Conservation (phyloP, 2,329 filamentous ascomycete genomes). For the Alternaria triticimaculans region DNA sequence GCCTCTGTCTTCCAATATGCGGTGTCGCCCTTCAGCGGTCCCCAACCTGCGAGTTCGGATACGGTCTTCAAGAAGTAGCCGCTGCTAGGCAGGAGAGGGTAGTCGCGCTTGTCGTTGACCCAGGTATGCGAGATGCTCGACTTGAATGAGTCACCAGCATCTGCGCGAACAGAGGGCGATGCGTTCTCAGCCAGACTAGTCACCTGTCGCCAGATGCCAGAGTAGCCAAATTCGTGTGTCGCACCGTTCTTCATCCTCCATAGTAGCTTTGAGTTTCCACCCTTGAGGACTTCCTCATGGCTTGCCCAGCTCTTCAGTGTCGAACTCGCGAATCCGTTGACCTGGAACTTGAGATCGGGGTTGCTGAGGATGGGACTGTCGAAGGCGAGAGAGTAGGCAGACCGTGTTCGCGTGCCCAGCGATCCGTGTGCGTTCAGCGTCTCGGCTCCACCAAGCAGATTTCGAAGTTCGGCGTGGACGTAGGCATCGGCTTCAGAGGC, state of each 20-base stretch:
- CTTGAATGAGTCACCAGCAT: constrained; percentile 91
- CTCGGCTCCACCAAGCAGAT: constrained; percentile 94
- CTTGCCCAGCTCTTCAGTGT: constrained; percentile 92
- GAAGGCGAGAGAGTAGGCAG: constrained; percentile 86
- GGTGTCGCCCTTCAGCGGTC: constrained; percentile 84
- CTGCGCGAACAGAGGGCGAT: constrained; percentile 79
- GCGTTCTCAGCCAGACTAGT: constrained; percentile 78
- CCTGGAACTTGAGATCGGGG: constrained; percentile 77
- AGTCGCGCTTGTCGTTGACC: constrained; percentile 80
- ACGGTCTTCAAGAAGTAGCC: constrained; percentile 82
- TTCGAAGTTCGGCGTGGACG: constrained; percentile 83
- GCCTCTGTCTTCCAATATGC: constrained; percentile 93
- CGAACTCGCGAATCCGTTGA: constrained; percentile 82
- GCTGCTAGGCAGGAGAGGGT: constrained; percentile 79
- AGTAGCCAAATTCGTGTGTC: constrained; percentile 80
- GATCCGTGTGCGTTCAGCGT: constrained; percentile 86
- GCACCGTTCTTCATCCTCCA: constrained; percentile 72
- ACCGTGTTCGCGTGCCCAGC: constrained; percentile 86
- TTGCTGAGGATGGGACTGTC: constrained; percentile 84
- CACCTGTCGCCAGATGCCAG: constrained; percentile 84
- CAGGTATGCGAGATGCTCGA: constrained; percentile 84
- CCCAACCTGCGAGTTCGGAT: constrained; percentile 86
- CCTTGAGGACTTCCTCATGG: constrained; percentile 87
- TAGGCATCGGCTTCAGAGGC: constrained; percentile 95
- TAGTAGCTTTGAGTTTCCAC: constrained; percentile 75